Evolutionary conservation across 805 yeast genomes (phyloP).

Genomic region (Candida stauntonica): DNA sequence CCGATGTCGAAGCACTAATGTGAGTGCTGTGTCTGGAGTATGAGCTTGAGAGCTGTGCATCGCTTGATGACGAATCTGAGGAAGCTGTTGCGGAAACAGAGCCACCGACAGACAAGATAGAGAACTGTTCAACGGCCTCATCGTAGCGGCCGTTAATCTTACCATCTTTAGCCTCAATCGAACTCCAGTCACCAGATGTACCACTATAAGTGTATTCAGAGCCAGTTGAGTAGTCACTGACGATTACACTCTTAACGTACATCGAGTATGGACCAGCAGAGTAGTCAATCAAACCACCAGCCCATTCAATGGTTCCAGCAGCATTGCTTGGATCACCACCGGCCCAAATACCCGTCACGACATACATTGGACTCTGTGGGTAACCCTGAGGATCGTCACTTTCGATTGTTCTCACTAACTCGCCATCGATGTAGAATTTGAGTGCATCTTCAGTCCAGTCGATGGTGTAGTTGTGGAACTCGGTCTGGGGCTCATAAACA

Average conservation of each 20-base stretch:
- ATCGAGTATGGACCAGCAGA: slow-evolving; percentile 63
- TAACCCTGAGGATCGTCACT: slow-evolving; percentile 59
- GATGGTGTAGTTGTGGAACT: slow-evolving; percentile 72
- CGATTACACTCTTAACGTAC: slow-evolving; percentile 53
- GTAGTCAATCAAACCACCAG: slow-evolving; percentile 72
- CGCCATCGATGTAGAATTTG: slow-evolving; percentile 73
- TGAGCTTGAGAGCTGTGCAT: slow-evolving; percentile 4
- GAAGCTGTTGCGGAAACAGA: too few species aligned
- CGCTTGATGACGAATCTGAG: slow-evolving; percentile 12
- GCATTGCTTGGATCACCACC: slow-evolving; percentile 70
- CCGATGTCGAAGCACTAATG: slow-evolving; percentile 5
- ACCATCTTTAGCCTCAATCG: slow-evolving; percentile 56
- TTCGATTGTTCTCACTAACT: slow-evolving; percentile 55
- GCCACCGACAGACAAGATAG: slow-evolving; percentile 33
- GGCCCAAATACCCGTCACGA: slow-evolving; percentile 72
- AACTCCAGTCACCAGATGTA: slow-evolving; percentile 52
- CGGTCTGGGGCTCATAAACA: slow-evolving; percentile 50
- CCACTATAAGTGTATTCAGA: slow-evolving; percentile 51
- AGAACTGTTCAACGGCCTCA: slow-evolving; percentile 42
- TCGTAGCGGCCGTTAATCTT: slow-evolving; percentile 53
- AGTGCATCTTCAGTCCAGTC: slow-evolving; percentile 74
- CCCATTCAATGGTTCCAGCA: slow-evolving; percentile 75
- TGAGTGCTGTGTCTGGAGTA: slow-evolving; percentile 12
- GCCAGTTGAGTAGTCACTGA: slow-evolving; percentile 71
- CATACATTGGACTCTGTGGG: slow-evolving; percentile 88